Base-by-base conservation (phyloP, 495 filamentous ascomycete genomes). In the Aspergillus ostianus region DNA sequence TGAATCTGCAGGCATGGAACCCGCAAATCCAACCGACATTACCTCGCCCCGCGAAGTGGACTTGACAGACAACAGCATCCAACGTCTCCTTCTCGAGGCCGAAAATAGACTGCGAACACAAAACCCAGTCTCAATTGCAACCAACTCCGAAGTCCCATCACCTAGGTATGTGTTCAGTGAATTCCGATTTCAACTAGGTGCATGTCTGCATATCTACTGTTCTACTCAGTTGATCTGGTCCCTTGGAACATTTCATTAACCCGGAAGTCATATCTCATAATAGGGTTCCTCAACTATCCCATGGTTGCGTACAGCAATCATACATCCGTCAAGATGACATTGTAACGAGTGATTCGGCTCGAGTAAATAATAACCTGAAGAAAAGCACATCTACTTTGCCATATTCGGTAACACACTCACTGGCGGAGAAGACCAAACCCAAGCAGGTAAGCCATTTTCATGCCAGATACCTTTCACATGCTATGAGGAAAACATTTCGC, bases 401-500 rank as follows among this genome's bases (percentile, higher is more conserved):
- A 3, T 55, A 74, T 84, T 23, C 75, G 77, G 61, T 74, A 70
- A 53, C 46, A 29, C 20, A 17, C 12, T 45, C 48, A 9, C 10
- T 15, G 36, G 36, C 36, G 15, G 36, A 41, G 12, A 17, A 41
- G 2, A 10, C 36, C 36, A 13, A 15, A 41, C 10, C 56, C 1
- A 70, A 60, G 8, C 78, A 83, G 76, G 85, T 87, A 73, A 68
- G 77, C 48, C 41, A 59, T 63, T 44, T 53, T 52, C 29, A 13
- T 7, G 8, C 10, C 10, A 4, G 30, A 4, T 32, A 29, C 32
- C 47, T 12, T 15, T 57, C 46, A 53, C 49, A 64, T 80, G 78
- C 78, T 77, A 86, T 90, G 89, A 90, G 77, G 87, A 90, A 85
- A 88, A 82, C 77, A 67, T 77, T 80, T 79, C 68, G 71, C 71